Conservation (phyloP, 768 basidiomycete species). For the Serendipita vermifera region DNA sequence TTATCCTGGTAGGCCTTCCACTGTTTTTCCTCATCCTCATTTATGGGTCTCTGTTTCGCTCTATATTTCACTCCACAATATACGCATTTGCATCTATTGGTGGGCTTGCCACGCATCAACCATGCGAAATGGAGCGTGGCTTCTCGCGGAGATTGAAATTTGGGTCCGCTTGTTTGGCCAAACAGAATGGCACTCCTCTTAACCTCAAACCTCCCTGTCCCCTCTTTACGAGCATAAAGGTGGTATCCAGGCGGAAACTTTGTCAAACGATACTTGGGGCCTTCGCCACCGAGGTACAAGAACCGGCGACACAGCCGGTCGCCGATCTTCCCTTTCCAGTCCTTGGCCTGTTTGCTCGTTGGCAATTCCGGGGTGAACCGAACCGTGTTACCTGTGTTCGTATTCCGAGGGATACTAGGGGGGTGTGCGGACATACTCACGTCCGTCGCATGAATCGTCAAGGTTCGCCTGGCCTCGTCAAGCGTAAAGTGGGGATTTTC, state of each 20-base stretch:
- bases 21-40: neutral
- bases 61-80: neutral
- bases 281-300: neutral
- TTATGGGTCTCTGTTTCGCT: neutral
- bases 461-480: neutral
- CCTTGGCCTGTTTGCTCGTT: neutral
- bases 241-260: conserved; percentile 5
- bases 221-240: neutral
- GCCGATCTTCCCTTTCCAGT: neutral
- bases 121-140: conserved; percentile 2
- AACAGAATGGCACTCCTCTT: neutral
- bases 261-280: neutral
- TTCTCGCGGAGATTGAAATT: neutral
- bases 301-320: neutral
- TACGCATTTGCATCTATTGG: neutral
- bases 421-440: neutral
- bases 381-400: neutral
- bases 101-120: neutral
- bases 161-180: neutral
- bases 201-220: neutral
- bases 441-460: conserved; percentile 4
- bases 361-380: neutral
- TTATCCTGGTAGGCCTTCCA: neutral
- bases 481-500: neutral
- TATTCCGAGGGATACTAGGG: neutral